Evolutionary conservation across 441 rosid species (phyloP).

Genomic region (Brassica hybrid): DNA sequence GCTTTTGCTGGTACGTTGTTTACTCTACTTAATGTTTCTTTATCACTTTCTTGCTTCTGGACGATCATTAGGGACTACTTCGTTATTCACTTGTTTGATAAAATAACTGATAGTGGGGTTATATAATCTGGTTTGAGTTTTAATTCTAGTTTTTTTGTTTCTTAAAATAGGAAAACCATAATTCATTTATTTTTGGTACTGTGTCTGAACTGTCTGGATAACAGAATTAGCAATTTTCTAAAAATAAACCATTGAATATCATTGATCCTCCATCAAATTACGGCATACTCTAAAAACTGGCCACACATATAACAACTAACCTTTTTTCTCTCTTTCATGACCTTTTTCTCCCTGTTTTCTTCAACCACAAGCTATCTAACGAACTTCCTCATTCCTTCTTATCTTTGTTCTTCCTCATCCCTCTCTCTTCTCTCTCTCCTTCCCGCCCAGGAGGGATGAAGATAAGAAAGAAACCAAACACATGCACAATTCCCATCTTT

Average conservation of each 20-base stretch:
- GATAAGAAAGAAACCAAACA: constrained; percentile 53
- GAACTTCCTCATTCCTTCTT: constrained; percentile 42
- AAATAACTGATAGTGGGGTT: constrained; percentile 25
- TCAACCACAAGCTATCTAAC: constrained; percentile 43
- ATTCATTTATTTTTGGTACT: constrained; percentile 33
- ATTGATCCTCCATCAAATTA: constrained; percentile 41
- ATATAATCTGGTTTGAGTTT: constrained; percentile 16
- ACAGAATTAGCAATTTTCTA: constrained; percentile 40
- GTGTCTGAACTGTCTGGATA: constrained; percentile 29
- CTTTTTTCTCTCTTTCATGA: constrained; percentile 40
- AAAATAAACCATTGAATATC: constrained; percentile 36
- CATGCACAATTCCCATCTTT: constrained; percentile 11
- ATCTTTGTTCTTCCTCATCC: constrained; percentile 35
- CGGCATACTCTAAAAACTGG: constrained; percentile 34
- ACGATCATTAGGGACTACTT: constrained; percentile 11
- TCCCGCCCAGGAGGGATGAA: constrained; percentile 83
- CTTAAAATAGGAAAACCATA: constrained; percentile 41
- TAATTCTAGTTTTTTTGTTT: not conserved
- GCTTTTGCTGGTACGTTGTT: constrained; percentile 30
- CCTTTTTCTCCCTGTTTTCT: constrained; percentile 43
- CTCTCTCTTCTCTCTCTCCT: constrained; percentile 48
- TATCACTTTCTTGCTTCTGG: constrained; percentile 19
- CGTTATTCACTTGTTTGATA: constrained; percentile 24
- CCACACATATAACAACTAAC: constrained; percentile 46
- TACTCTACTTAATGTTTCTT: constrained; percentile 7